A percentile compares a stretch with the other conserved stretches of the same genome.
Conservation (phyloP, 208 protist genomes). For the Leishmania braziliensis region DNA sequence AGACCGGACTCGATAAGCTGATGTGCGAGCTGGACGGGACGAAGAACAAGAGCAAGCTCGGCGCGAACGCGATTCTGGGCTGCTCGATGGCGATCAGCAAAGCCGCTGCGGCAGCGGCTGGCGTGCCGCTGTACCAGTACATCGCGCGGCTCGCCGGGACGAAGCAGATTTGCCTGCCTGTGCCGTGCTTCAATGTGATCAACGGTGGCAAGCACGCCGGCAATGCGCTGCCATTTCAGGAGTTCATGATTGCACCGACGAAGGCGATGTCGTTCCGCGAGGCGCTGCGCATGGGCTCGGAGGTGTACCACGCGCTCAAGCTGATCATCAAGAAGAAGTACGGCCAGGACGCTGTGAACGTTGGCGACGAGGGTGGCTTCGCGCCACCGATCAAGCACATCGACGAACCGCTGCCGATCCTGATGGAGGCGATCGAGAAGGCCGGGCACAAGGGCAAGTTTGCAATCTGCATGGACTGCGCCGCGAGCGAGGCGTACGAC, state of each 20-base stretch:
- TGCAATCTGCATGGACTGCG: slow-evolving; percentile 98
- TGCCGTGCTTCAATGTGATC: slow-evolving; percentile 99
- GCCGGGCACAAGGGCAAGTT: slow-evolving; percentile 96
- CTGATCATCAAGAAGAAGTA: slow-evolving; percentile 96
- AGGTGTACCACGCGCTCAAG: slow-evolving; percentile 99
- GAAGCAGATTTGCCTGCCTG: slow-evolving; percentile 83
- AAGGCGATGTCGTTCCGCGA: slow-evolving; percentile 96
- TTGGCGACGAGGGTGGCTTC: slow-evolving; percentile 99
- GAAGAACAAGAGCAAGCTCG: slow-evolving; percentile 96
- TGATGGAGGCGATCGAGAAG: slow-evolving; percentile 96
- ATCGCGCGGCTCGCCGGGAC: slow-evolving; percentile 94
- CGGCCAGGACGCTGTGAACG: slow-evolving; percentile 94
- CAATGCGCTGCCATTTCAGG: slow-evolving; percentile 94
- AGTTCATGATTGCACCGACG: slow-evolving; percentile 99
- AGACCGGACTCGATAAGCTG: slow-evolving; percentile 93
- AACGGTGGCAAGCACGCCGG: slow-evolving; percentile 99
- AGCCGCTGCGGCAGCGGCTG: slow-evolving; percentile 91
- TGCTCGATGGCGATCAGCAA: slow-evolving; percentile 98
- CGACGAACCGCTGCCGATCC: slow-evolving; percentile 97
- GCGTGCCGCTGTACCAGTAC: slow-evolving; percentile 96
- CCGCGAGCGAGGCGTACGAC: slow-evolving; percentile 98
- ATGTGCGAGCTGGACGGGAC: slow-evolving; percentile 98
- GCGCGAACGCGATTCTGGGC: slow-evolving; percentile 99
- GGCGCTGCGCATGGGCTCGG: slow-evolving; percentile 95
- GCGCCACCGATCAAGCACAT: slow-evolving; percentile 94